phyloP scores from a whole-genome alignment of 257 asterid species.

The Echium plantagineum region DNA sequence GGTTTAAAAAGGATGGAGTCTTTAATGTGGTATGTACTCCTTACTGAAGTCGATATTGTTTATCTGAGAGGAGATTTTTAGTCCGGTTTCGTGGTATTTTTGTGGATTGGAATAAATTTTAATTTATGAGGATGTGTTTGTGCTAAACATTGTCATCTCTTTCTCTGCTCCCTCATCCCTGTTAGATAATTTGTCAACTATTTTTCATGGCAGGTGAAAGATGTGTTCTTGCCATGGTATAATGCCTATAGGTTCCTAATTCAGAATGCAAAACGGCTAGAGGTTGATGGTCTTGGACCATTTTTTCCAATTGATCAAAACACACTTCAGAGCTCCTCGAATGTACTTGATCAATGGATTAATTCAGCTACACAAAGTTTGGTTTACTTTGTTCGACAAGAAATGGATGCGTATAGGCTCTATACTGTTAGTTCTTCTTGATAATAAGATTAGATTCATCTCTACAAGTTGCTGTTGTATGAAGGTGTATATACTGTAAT shows the following conservation, averaged over 20 bases:
- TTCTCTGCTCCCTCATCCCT: neutral
- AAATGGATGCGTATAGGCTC: slow-evolving; percentile 90
- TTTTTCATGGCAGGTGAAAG: slow-evolving; percentile 35
- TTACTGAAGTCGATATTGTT: neutral
- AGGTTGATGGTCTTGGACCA: slow-evolving; percentile 74
- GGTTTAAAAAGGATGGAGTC: slow-evolving; percentile 89
- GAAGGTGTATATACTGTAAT: neutral
- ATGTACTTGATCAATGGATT: slow-evolving; percentile 95
- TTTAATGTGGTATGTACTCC: slow-evolving; percentile 5
- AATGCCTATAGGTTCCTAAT: slow-evolving; percentile 98
- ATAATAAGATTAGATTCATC: neutral
- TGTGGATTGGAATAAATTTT: neutral
- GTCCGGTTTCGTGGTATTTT: neutral
- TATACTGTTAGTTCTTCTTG: slow-evolving; percentile 48
- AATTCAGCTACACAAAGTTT: slow-evolving; percentile 88
- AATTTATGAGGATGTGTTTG: neutral
- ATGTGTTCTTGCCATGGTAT: slow-evolving; percentile 96
- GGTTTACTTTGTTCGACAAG: slow-evolving; percentile 88
- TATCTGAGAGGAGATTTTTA: neutral
- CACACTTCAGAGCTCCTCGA: slow-evolving; percentile 63
- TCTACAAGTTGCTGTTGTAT: neutral
- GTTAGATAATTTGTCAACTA: neutral
- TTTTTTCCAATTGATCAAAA: slow-evolving; percentile 64
- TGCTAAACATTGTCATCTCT: neutral
- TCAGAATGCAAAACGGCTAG: slow-evolving; percentile 92